Conservation (phyloP, 2,329 filamentous ascomycete genomes). For the Rhexocercosporidium sp. region DNA sequence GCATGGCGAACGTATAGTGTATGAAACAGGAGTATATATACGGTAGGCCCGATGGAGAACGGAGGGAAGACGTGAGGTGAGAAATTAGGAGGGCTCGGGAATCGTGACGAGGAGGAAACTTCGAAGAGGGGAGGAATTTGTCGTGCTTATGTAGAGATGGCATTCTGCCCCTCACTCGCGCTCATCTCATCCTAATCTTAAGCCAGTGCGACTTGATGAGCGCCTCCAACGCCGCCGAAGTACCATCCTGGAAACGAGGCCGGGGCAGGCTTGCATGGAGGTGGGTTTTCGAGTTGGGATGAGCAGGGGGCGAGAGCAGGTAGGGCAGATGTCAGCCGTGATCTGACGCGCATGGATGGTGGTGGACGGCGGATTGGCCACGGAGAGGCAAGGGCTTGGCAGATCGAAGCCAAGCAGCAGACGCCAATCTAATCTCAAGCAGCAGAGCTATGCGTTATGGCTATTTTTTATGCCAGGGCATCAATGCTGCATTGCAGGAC, state of each 20-base stretch:
- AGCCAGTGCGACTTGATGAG: conserved; percentile 5
- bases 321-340: conserved; percentile 17
- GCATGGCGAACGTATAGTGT: conserved; percentile 13
- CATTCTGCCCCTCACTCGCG: conserved; percentile 5
- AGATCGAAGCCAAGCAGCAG: neutral
- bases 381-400: conserved; percentile 6
- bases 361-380: neutral
- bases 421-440: neutral
- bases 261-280: conserved; percentile 13
- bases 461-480: conserved; percentile 15
- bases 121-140: neutral
- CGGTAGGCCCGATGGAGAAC: neutral
- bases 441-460: neutral
- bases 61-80: conserved; percentile 6
- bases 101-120: neutral
- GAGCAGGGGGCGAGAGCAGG: neutral
- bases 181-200: conserved; percentile 13
- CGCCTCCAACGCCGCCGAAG: conserved; percentile 10
- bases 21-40: conserved; percentile 10
- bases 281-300: conserved; percentile 11
- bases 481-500: conserved; percentile 5
- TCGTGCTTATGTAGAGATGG: conserved; percentile 12
- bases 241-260: conserved; percentile 5
- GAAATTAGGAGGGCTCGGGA: conserved; percentile 5
- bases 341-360: conserved; percentile 20